Evolutionary conservation across 1,284 basidiomycete species (phyloP).

Genomic region (Ganoderma sp.): DNA sequence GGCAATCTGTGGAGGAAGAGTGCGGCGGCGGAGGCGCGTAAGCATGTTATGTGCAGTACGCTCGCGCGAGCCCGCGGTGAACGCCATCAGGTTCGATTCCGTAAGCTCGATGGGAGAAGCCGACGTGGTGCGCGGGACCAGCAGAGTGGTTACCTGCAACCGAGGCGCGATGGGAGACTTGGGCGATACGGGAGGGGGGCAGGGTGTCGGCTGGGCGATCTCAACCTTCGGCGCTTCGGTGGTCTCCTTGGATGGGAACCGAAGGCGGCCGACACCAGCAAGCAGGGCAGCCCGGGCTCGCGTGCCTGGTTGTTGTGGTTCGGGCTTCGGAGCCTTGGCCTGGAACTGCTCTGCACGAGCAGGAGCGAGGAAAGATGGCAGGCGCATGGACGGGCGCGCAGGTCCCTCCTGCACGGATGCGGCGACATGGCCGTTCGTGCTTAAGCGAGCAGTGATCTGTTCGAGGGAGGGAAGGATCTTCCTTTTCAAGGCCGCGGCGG

Average conservation of each 20-base stretch:
- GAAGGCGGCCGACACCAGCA: conserved; percentile 55
- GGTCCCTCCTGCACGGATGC: conserved; percentile 31
- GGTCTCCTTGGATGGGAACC: conserved; percentile 41
- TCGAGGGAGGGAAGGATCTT: conserved; percentile 69
- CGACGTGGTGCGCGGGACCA: conserved; percentile 53
- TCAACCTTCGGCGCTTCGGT: conserved; percentile 38
- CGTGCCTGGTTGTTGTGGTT: conserved; percentile 18
- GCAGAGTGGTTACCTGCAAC: conserved; percentile 55
- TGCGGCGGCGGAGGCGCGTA: conserved; percentile 62
- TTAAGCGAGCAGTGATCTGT: conserved; percentile 71
- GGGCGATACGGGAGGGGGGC: conserved; percentile 40
- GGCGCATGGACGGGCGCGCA: conserved; percentile 40
- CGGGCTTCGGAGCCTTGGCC: conserved; percentile 12
- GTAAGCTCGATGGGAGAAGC: conserved; percentile 55
- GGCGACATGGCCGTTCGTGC: conserved; percentile 43
- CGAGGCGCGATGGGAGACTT: conserved; percentile 46
- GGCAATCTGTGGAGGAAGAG: conserved; percentile 41
- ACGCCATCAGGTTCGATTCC: conserved; percentile 56
- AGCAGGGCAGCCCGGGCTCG: conserved; percentile 46
- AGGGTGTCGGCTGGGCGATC: conserved; percentile 33
- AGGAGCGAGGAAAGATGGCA: conserved; percentile 52
- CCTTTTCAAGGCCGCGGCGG: conserved; percentile 35
- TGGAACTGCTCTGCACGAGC: conserved; percentile 27
- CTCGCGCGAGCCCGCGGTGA: conserved; percentile 50
- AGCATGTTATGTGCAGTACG: conserved; percentile 68